Evolutionary conservation across 257 asterid species (phyloP).

Genomic region (Agastache rugosa): DNA sequence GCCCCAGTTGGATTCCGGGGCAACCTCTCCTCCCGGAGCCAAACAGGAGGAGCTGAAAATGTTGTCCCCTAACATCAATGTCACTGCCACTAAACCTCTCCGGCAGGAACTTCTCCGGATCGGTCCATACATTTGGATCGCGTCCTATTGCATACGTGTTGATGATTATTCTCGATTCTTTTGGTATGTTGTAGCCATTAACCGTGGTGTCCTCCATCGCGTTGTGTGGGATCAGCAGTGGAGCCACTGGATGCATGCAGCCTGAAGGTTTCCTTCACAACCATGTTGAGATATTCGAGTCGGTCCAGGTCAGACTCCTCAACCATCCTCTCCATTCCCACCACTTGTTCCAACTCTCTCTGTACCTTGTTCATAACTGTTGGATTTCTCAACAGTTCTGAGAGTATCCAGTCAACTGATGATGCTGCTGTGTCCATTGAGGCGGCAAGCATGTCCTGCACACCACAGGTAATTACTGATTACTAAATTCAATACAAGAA

Average conservation of each 20-base stretch:
- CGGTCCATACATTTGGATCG: constrained; percentile 52
- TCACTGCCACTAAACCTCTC: constrained; percentile 54
- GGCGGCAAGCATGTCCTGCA: constrained; percentile 61
- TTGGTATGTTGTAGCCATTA: constrained; percentile 48
- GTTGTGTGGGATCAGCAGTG: constrained; percentile 54
- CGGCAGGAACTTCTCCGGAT: constrained; percentile 56
- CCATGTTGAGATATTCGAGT: constrained; percentile 52
- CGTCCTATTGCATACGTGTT: constrained; percentile 54
- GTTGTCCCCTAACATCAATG: constrained; percentile 52
- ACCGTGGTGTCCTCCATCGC: constrained; percentile 49
- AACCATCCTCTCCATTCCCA: constrained; percentile 55
- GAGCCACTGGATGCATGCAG: constrained; percentile 64
- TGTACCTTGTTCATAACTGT: constrained; percentile 47
- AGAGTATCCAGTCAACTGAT: constrained; percentile 53
- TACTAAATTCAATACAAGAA: too few relatives aligned
- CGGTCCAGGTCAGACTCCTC: constrained; percentile 60
- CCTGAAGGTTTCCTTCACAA: constrained; percentile 56
- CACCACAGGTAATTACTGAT: too few relatives aligned
- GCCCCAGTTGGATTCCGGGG: constrained; percentile 59
- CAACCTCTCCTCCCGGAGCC: constrained; percentile 65
- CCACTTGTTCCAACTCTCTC: constrained; percentile 49
- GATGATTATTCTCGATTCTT: constrained; percentile 49
- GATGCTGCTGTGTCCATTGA: constrained; percentile 61
- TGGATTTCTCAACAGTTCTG: constrained; percentile 56
- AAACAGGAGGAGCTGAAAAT: constrained; percentile 60